These are phyloP conservation scores for Lantana camara DNA, from an alignment of 257 asterid genomes.

Conservation along the genomic window DNA sequence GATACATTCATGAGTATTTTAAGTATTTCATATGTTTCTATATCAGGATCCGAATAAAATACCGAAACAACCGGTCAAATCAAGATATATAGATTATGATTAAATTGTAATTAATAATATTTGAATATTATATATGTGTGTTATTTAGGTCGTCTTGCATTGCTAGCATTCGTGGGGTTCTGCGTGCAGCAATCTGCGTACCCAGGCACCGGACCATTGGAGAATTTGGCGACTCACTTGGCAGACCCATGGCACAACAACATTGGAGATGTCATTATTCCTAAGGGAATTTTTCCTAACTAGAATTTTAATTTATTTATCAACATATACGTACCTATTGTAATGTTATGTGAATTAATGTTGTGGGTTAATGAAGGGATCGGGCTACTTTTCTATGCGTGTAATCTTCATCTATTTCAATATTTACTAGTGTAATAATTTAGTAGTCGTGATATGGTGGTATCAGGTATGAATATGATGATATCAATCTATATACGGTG, in stretches of 20 bases:
- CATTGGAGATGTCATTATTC: conserved; percentile 82
- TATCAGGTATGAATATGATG: too few species aligned
- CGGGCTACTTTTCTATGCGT: background rate
- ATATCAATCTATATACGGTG: too few species aligned
- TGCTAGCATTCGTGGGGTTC: conserved; percentile 88
- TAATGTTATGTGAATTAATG: conserved; percentile 14
- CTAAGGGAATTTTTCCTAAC: conserved; percentile 40
- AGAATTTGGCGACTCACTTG: conserved; percentile 87
- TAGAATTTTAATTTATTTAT: background rate
- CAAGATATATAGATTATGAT: too few species aligned
- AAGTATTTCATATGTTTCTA: too few species aligned
- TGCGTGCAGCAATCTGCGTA: conserved; percentile 86
- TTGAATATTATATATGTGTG: too few species aligned
- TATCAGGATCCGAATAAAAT: too few species aligned
- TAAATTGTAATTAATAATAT: too few species aligned
- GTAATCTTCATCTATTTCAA: background rate
- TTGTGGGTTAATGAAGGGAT: background rate
- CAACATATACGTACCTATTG: background rate
- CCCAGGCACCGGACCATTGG: conserved; percentile 96
- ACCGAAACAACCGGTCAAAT: too few species aligned
- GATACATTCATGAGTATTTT: too few species aligned
- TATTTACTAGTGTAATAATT: too few species aligned
- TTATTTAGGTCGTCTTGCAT: conserved; percentile 72
- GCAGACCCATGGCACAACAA: conserved; percentile 99
- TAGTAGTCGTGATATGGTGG: too few species aligned